phyloP scores from a whole-genome alignment of 2,329 filamentous ascomycete genomes.

The Neurospora crassa region DNA sequence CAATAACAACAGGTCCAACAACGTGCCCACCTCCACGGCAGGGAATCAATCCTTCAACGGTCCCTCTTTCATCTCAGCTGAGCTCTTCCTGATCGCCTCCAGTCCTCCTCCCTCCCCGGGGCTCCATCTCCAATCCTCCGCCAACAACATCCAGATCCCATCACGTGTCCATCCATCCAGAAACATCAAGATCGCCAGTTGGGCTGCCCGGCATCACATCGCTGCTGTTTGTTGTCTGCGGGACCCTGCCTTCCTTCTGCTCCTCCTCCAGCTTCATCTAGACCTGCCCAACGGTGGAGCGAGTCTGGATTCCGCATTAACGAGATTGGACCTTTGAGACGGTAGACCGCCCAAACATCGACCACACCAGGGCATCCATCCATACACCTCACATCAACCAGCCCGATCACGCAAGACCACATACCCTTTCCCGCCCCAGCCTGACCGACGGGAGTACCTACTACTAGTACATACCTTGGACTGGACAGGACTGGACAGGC shows the following conservation, averaged over 20 bases:
- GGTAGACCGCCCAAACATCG: neutral
- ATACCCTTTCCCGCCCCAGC: neutral
- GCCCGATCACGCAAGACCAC: neutral
- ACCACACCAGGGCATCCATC: neutral
- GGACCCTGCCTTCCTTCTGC: no score
- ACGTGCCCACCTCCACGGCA: neutral
- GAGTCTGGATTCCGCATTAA: neutral
- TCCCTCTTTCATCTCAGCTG: neutral
- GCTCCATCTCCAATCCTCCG: neutral
- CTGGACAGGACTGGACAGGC: neutral
- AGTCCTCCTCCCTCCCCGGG: no score
- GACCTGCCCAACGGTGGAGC: neutral
- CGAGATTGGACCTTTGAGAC: neutral
- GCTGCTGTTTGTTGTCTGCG: no score
- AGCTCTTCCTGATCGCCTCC: neutral
- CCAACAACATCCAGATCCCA: neutral
- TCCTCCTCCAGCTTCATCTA: neutral
- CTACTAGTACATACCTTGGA: neutral
- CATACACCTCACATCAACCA: neutral
- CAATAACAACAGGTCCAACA: neutral
- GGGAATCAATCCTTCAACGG: neutral
- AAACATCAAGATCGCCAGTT: neutral
- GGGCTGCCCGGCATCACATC: neutral
- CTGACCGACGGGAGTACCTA: neutral
- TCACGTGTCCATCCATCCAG: neutral